Conservation (phyloP, 148 eudicot genomes). For the Fallopia convolvulus region DNA sequence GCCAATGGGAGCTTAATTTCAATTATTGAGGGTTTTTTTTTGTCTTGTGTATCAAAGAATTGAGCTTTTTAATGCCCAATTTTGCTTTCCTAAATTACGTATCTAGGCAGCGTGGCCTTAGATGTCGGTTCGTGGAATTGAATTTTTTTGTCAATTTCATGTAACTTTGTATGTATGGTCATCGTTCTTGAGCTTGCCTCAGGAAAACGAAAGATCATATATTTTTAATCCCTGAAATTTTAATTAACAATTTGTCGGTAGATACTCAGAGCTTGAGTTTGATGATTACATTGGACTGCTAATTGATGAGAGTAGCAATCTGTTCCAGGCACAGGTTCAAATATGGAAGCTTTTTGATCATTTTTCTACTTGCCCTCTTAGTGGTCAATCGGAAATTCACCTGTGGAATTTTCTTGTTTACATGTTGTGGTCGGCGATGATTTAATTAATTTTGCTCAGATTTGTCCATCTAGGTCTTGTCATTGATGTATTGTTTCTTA, state of each 20-base stretch:
- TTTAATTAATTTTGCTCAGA: background rate
- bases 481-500: background rate
- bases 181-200: background rate
- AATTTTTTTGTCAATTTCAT: background rate
- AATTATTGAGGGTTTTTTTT: background rate
- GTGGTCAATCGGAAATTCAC: background rate
- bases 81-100: background rate
- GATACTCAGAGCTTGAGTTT: background rate
- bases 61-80: background rate
- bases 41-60: background rate
- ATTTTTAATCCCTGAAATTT: background rate
- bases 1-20: background rate
- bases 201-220: background rate
- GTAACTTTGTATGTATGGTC: background rate
- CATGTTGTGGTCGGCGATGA: background rate
- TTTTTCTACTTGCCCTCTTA: background rate
- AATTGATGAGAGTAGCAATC: background rate
- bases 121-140: slow-evolving; percentile 8
- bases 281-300: background rate
- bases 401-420: background rate
- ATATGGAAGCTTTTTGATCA: background rate
- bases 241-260: background rate
- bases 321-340: background rate
- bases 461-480: background rate
- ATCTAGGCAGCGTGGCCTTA: background rate